Evolutionary conservation across 2,329 filamentous ascomycete genomes (phyloP), one percentile per base, ranked within the genome.

Genomic region (Colletotrichum godetiae): DNA sequence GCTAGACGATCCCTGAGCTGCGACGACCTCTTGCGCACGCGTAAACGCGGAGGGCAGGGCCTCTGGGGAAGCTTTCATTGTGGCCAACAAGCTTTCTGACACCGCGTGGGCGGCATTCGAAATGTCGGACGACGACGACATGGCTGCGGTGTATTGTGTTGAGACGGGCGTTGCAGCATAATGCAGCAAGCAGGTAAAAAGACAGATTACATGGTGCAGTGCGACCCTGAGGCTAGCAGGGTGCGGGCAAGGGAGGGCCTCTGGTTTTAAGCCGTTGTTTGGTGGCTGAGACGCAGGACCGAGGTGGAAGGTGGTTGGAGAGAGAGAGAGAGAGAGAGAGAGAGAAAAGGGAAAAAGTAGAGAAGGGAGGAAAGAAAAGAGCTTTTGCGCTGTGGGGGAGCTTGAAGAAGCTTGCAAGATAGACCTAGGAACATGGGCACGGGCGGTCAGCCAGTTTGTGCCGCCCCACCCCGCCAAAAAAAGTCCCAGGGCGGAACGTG

Each of bases 1-100:
- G 56, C 89, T 87, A 19, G 83, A 84, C 3, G 86, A 82, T 74
- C 82, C 79, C 73, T 85, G 81, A 53, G 79, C 78, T 73, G 81
- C 79, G 56, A 80, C 80, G 69, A 83, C 80, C 74, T 82, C 78
- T 76, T 80, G 78, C 33, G 81, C 81, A 37, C 78, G 79, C 76
- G 76, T 84, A 77, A 88, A 80, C 73, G 82, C 82, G 55, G 85
- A 82, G 31, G 83, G 80, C 59, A 84, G 74, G 24, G 79, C 80
- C 62, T 78, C 74, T 46, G 75, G 75, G 6, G 81, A 76, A 37
- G 81, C 77, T 62, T 79, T 81, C 70, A 83, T 77, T 64, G 79
- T 78, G 61, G 75, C 69, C 61, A 79, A 75, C 76, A 83, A 75
- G 77, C 78, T 81, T 73, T 79, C 76, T 63, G 82, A 76, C 59